These are phyloP conservation scores for Ophiognomonia clavigignenti-juglandacearum DNA, from an alignment of 2,329 filamentous ascomycete genomes.

Conservation along the genomic window DNA sequence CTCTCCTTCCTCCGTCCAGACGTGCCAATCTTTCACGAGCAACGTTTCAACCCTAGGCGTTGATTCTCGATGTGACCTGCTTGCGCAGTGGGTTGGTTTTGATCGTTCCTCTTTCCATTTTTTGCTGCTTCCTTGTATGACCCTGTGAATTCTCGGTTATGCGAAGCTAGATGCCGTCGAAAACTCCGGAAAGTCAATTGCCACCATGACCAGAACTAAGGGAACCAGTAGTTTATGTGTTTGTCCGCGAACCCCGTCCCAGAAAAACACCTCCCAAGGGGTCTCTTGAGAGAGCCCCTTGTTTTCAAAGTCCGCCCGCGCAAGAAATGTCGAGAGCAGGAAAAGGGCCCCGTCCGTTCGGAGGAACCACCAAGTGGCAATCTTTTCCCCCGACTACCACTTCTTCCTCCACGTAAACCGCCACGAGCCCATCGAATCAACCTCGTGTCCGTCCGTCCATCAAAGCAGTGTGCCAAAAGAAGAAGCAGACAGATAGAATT, in stretches of 20 bases:
- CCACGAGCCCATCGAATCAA: conserved; percentile 16
- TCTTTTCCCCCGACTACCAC: too few relatives aligned
- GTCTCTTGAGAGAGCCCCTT: conserved; percentile 2
- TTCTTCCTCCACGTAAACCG: too few relatives aligned
- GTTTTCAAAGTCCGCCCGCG: conserved; percentile 22
- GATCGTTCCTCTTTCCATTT: conserved; percentile 15
- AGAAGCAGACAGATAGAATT: too few relatives aligned
- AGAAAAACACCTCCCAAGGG: conserved; percentile 12
- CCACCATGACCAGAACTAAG: conserved; percentile 33
- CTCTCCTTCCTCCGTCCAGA: neutral
- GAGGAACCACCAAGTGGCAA: neutral
- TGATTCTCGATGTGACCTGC: too few relatives aligned
- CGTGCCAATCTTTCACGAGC: neutral
- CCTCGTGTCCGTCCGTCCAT: conserved; percentile 14
- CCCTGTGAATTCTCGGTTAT: conserved; percentile 37
- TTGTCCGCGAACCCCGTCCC: conserved; percentile 19
- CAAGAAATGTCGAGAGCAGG: conserved; percentile 1
- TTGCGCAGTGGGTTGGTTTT: conserved; percentile 8
- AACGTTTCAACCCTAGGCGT: too few relatives aligned
- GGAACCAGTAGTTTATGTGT: conserved; percentile 18
- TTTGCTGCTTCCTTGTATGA: conserved; percentile 12
- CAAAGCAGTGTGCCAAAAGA: conserved; percentile 1
- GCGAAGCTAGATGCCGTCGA: conserved; percentile 39
- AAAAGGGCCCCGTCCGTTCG: neutral
- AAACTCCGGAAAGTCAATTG: conserved; percentile 41